Evolutionary conservation across 164 flowering plant species (phyloP).

Genomic region (Kalanchoe fedtschenkoi): DNA sequence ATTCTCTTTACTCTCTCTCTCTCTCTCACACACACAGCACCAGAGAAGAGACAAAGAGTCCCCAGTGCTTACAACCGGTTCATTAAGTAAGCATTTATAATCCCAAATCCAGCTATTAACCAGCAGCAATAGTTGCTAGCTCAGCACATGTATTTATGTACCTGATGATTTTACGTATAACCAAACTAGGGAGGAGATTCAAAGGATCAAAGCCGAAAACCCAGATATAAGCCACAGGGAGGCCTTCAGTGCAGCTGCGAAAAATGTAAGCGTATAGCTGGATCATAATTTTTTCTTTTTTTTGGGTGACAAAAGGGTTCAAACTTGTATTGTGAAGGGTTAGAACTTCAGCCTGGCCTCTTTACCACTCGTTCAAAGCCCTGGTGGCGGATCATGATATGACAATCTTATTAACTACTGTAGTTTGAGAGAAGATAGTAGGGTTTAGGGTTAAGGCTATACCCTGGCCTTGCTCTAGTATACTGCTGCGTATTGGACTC

Average conservation of each 20-base stretch:
- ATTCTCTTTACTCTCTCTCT: conserved; percentile 1
- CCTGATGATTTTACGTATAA: not conserved
- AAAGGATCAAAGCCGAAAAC: conserved; percentile 1
- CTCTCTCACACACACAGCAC: not conserved
- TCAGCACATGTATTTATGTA: too few relatives aligned
- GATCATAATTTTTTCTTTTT: too few relatives aligned
- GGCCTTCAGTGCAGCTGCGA: conserved; percentile 5
- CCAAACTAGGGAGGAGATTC: conserved; percentile 5
- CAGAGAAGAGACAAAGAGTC: conserved; percentile 7
- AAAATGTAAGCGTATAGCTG: conserved; percentile 7
- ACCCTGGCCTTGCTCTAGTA: not conserved
- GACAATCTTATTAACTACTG: not conserved
- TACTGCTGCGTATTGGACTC: not conserved
- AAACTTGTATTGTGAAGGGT: too few relatives aligned
- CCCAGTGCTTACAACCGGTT: conserved; percentile 6
- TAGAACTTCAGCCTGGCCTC: too few relatives aligned
- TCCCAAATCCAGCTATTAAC: not conserved
- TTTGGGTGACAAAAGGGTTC: too few relatives aligned
- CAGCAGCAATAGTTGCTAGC: too few relatives aligned
- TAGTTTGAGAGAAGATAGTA: not conserved
- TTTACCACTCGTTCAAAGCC: too few relatives aligned
- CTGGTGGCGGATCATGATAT: too few relatives aligned
- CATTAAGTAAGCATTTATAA: not conserved
- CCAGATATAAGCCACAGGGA: conserved; percentile 4
- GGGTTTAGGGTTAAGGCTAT: not conserved